phyloP scores from a whole-genome alignment of 2,329 filamentous ascomycete species.

The Trichoderma arundinaceum region DNA sequence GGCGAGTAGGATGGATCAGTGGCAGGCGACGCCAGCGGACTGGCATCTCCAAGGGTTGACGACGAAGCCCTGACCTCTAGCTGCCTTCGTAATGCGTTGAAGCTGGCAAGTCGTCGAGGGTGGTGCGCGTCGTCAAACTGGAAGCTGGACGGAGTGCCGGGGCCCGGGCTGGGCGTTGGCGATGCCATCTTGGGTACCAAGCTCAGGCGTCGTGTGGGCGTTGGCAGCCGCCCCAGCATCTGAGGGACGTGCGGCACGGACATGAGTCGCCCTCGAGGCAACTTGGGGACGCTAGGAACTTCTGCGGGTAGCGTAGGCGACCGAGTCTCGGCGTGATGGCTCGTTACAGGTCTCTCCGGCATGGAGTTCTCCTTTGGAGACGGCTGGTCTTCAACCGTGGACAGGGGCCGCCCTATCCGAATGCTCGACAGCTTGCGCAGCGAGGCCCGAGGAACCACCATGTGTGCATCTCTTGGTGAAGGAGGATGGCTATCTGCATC shows the following conservation, averaged over 20 bases:
- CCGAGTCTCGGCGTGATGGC: constrained; percentile 30
- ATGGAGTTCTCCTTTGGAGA: constrained; percentile 46
- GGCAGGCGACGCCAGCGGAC: background rate
- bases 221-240: background rate
- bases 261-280: constrained; percentile 22
- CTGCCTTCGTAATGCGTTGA: constrained; percentile 42
- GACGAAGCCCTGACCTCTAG: background rate
- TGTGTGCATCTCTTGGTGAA: constrained; percentile 34
- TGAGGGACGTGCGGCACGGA: constrained; percentile 10
- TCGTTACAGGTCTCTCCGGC: constrained; percentile 41
- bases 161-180: background rate
- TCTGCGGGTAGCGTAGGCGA: background rate
- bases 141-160: background rate
- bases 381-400: constrained; percentile 60
- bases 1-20: background rate
- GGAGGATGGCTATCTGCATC: constrained; percentile 31
- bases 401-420: constrained; percentile 57
- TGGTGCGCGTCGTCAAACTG: constrained; percentile 8
- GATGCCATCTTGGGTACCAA: constrained; percentile 31
- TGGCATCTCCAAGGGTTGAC: constrained; percentile 2
- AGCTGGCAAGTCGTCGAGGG: constrained; percentile 43
- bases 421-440: constrained; percentile 54
- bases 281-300: background rate
- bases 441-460: constrained; percentile 33
- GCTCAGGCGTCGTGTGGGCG: constrained; percentile 38